phyloP scores from a whole-genome alignment of 306 rosid genomes.

The Sicyos edulis region DNA sequence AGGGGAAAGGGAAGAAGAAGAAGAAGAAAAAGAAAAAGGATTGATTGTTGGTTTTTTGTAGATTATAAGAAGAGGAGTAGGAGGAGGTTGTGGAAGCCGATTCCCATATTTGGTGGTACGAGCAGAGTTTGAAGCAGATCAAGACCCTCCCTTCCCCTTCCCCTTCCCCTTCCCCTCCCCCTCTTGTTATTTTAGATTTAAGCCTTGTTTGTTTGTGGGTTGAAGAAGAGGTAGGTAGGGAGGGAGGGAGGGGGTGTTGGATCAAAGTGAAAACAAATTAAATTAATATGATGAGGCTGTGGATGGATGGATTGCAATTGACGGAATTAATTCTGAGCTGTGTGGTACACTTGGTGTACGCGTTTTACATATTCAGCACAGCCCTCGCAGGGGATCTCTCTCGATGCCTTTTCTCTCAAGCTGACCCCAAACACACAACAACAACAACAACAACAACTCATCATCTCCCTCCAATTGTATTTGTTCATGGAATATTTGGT shows the following conservation, averaged over 20 bases:
- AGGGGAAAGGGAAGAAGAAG: no score
- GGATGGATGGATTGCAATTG: conserved; percentile 49
- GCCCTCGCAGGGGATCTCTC: conserved; percentile 89
- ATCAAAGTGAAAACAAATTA: no score
- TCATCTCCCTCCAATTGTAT: conserved; percentile 75
- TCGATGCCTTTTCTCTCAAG: conserved; percentile 37
- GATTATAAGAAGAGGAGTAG: no score
- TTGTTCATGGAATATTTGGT: conserved; percentile 95
- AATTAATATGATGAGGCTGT: conserved; percentile 46
- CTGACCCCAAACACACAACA: not conserved
- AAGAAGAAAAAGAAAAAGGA: no score
- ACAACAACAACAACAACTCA: not conserved
- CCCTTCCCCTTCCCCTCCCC: no score
- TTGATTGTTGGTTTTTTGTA: no score
- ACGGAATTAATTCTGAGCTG: conserved; percentile 64
- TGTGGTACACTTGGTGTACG: conserved; percentile 70
- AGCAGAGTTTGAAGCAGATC: no score
- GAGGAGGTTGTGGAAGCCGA: not conserved
- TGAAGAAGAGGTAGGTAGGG: not conserved
- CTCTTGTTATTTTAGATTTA: not conserved
- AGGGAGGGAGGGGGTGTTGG: not conserved
- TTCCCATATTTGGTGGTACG: not conserved
- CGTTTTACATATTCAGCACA: conserved; percentile 76
- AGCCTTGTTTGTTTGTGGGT: not conserved
- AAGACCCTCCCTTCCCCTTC: no score